Conservation (phyloP, 495 filamentous ascomycete genomes). For the Aspergillus nanangensis region DNA sequence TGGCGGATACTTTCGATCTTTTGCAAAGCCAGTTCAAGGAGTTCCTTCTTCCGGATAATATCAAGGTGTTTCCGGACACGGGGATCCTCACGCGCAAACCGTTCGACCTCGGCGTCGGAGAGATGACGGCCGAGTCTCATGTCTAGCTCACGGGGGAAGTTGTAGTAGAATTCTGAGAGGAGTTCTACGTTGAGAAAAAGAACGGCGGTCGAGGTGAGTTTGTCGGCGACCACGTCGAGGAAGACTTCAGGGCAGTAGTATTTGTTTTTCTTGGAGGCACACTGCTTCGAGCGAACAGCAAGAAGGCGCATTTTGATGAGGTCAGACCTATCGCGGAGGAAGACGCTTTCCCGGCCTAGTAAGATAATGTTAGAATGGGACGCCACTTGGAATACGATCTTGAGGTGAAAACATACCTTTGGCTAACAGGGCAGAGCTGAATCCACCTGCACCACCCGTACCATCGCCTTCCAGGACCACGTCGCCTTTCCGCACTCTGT, state of each 20-base stretch:
- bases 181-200: slow-evolving; percentile 98
- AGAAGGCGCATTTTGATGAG: slow-evolving; percentile 85
- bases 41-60: slow-evolving; percentile 84
- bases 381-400: too few species aligned
- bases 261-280: slow-evolving; percentile 75
- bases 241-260: slow-evolving; percentile 97
- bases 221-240: slow-evolving; percentile 92
- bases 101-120: slow-evolving; percentile 72
- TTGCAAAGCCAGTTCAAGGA: slow-evolving; percentile 83
- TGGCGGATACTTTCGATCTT: slow-evolving; percentile 89
- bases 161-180: slow-evolving; percentile 93
- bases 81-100: slow-evolving; percentile 88
- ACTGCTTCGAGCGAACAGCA: slow-evolving; percentile 85
- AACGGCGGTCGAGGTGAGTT: slow-evolving; percentile 90
- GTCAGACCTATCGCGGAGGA: slow-evolving; percentile 85
- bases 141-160: slow-evolving; percentile 93
- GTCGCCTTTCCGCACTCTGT: slow-evolving; percentile 79
- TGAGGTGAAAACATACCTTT: slow-evolving; percentile 55
- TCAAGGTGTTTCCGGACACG: slow-evolving; percentile 86
- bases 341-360: slow-evolving; percentile 84
- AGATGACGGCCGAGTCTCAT: slow-evolving; percentile 77
- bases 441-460: slow-evolving; percentile 82
- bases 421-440: slow-evolving; percentile 73
- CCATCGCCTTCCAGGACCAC: slow-evolving; percentile 79
- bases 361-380: too few species aligned